Evolutionary conservation across 2,329 filamentous ascomycete species (phyloP).

Genomic region (Plectosphaerella cucumerina): DNA sequence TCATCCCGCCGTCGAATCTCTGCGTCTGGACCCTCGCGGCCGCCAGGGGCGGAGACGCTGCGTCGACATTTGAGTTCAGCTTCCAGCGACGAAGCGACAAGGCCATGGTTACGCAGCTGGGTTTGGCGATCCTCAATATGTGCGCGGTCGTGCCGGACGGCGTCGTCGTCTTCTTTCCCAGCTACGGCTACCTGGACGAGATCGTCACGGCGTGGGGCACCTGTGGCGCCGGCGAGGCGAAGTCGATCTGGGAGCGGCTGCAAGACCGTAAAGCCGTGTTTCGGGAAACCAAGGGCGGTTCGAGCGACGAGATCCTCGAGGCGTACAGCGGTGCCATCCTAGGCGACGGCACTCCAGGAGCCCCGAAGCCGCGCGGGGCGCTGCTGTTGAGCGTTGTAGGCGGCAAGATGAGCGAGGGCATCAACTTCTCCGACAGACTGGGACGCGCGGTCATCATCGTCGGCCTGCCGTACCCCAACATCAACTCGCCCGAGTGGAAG

Average conservation of each 20-base stretch:
- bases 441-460: slow-evolving; percentile 90
- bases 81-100: slow-evolving; percentile 71
- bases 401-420: slow-evolving; percentile 93
- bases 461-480: slow-evolving; percentile 88
- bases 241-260: slow-evolving; percentile 56
- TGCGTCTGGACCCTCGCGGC: slow-evolving; percentile 68
- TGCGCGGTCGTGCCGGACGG: slow-evolving; percentile 78
- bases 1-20: slow-evolving; percentile 79
- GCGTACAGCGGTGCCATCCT: slow-evolving; percentile 69
- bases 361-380: slow-evolving; percentile 51
- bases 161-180: slow-evolving; percentile 92
- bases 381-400: slow-evolving; percentile 87
- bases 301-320: slow-evolving; percentile 66
- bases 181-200: slow-evolving; percentile 82
- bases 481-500: slow-evolving; percentile 86
- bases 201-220: slow-evolving; percentile 62
- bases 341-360: slow-evolving; percentile 28
- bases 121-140: slow-evolving; percentile 66
- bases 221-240: slow-evolving; percentile 19
- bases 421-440: slow-evolving; percentile 92
- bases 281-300: slow-evolving; percentile 47
- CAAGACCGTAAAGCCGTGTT: slow-evolving; percentile 59
- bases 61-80: slow-evolving; percentile 74
- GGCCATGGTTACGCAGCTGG: slow-evolving; percentile 69
- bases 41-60: slow-evolving; percentile 29